Evolutionary conservation across 2,329 filamentous ascomycete species (phyloP), one percentile per base, ranked within the genome.

Genomic region (Talaromyces sp.): DNA sequence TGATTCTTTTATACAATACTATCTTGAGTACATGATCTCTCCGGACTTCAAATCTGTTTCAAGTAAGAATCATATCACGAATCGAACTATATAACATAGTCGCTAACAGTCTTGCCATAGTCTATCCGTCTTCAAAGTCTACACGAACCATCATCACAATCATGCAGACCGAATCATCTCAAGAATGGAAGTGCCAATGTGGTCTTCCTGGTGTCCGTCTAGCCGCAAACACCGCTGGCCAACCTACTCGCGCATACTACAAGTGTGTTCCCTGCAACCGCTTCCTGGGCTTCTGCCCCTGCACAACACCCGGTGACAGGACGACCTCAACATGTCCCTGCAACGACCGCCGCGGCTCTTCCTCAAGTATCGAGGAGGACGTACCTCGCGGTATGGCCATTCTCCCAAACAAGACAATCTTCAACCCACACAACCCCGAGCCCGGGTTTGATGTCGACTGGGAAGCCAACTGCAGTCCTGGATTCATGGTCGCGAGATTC

Each of bases 251-350:
- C n/a, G 54, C 54, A 29, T 49, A 51, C 50, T 56, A 53, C 50
- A 56, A 56, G 22, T 56, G 54, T 37, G 51, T 54, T 4, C 54
- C 54, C 10, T 56, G 54, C 54, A 47, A 56, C 33, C 54, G 54
- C 54, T 47, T 43, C 24, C 47, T 56, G 24, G 54, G 54, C 32
- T 19, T 24, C 20, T 56, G 54, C 54, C 54, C 54, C 13, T 56
- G 54, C 54, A 56, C 50, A 8, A 56, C 54, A 30, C 54, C 54
- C 1, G 54, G 54, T 10, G 33, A 37, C 39, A 37, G 49, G 17
- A 56, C 47, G 0, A 56, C 54, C 2, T 50, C 54, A 8, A 56
- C 54, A 16, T 56, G 54, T 32, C 47, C 51, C 2, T 56, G 54
- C 24, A 43, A 50, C 32, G 47, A 51, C 13, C 27, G 47, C 3